Percentiles rank a stretch among this genome's conserved stretches.
Evolutionary conservation across 2,329 filamentous ascomycete genomes (phyloP).

Genomic region (Dothistroma pini): DNA sequence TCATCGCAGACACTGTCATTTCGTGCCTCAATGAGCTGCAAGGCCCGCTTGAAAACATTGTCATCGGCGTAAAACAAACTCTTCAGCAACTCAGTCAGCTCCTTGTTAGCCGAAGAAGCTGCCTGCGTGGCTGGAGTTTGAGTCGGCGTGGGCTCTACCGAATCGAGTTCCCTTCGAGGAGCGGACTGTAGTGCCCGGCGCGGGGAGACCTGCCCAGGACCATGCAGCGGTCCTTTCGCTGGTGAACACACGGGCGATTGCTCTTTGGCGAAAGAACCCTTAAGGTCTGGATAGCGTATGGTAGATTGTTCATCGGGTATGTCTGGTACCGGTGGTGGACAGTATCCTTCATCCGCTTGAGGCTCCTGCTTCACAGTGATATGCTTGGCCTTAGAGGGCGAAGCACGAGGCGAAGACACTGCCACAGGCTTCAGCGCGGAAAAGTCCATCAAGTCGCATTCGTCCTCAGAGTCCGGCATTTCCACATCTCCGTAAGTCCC

Average conservation of each 20-base stretch:
- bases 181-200: neutral
- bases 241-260: neutral
- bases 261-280: neutral
- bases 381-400: neutral
- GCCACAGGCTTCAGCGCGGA: constrained; percentile 8
- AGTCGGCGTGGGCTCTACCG: constrained; percentile 8
- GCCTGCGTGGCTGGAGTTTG: constrained; percentile 16
- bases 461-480: constrained; percentile 29
- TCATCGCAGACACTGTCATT: constrained; percentile 22
- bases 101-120: constrained; percentile 11
- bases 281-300: constrained; percentile 9
- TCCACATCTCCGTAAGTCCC: neutral
- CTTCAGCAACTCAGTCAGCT: constrained; percentile 10
- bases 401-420: neutral
- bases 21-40: constrained; percentile 16
- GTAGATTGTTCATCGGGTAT: neutral
- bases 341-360: neutral
- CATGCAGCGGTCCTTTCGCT: neutral
- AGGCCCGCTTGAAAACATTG: constrained; percentile 13
- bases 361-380: neutral
- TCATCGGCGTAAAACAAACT: constrained; percentile 25
- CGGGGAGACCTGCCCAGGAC: neutral
- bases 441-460: constrained; percentile 30
- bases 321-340: neutral
- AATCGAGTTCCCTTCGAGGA: neutral